These are phyloP conservation scores for Rubia tinctorum DNA, from an alignment of 305 asterid species.

Conservation along the genomic window DNA sequence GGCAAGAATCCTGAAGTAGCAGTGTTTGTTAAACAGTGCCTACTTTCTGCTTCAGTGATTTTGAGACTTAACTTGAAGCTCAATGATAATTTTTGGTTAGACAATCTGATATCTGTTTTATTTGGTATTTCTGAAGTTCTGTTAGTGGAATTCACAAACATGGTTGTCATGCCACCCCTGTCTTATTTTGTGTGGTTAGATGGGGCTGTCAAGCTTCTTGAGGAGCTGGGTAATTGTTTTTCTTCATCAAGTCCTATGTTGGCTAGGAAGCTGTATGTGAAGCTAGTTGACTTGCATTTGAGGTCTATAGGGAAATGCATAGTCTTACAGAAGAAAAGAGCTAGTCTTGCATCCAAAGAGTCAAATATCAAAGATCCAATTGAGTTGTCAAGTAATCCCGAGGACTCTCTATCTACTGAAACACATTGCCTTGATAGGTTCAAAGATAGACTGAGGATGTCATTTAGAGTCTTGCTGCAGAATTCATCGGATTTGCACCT, in stretches of 20 bases:
- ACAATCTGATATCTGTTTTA: constrained; percentile 46
- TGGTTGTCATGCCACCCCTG: constrained; percentile 35
- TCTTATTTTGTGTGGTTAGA: constrained; percentile 55
- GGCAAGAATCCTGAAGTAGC: constrained; percentile 63
- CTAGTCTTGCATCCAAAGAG: constrained; percentile 65
- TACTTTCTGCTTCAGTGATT: constrained; percentile 73
- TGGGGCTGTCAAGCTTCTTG: constrained; percentile 71
- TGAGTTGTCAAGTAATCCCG: constrained; percentile 27
- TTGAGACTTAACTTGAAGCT: constrained; percentile 54
- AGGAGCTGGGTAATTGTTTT: constrained; percentile 69
- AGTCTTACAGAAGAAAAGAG: constrained; percentile 66
- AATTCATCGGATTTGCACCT: constrained; percentile 70
- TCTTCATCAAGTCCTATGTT: constrained; percentile 48
- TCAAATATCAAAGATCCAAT: constrained; percentile 42
- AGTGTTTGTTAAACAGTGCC: constrained; percentile 63
- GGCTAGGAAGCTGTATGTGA: constrained; percentile 54
- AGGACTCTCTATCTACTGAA: constrained; percentile 28
- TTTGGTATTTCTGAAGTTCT: constrained; percentile 51
- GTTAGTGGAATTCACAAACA: constrained; percentile 57
- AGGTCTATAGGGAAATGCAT: constrained; percentile 86
- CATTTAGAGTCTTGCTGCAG: constrained; percentile 55
- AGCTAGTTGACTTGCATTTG: constrained; percentile 68
- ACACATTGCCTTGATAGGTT: constrained; percentile 47
- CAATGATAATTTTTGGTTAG: constrained; percentile 38
- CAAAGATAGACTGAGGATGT: constrained; percentile 56